Base-by-base conservation (phyloP, 1,139 yeast species). In the Pichiaceae sp. region DNA sequence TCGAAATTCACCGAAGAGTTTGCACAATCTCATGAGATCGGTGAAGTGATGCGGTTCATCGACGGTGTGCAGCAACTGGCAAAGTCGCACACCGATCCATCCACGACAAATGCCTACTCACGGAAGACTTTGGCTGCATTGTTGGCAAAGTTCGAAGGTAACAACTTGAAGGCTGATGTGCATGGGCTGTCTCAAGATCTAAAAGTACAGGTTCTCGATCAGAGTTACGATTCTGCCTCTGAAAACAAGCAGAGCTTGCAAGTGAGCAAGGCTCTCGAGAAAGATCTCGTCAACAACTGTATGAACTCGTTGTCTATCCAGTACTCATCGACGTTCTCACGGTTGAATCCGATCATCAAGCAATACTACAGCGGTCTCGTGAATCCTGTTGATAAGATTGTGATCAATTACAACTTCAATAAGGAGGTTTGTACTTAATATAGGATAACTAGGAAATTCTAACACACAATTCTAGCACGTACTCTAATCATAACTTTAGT, bases 11-110 rank as follows among this genome's bases (percentile, higher is more conserved):
- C 50, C 31, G 43, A 43, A 14, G 14, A 34, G 3, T 33, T 53
- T n/a, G 45, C 54, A 1, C 41, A 46, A 17, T 38, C 35, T n/a
- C 43, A 53, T 51, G 35, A 43, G 4, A 45, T 84, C 54, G 93
- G 86, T 4, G 80, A 76, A 52, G 58, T 83, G 39, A 63, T 72
- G 26, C 78, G 76, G 23, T 80, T 83, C 54, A 72, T 86, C 4
- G 70, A 70, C 33, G 85, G 78, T 32, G 75, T 81, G 35, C 80
- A 78, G 38, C 67, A 72, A 2, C 57, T 77, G 19, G 54, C 67
- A 4, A 70, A 43, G 19, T 45, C 56, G 1, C 44, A 66, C 32
- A 64, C 67, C 31, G 65, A 68, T 39, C 76, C 77, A 3, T 68
- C 79, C 2, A 71, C 68, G 44, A 75, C 80, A 43, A 81, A 78